Base-by-base conservation (phyloP, 169 alveolate genomes). In the Plasmodium inui region DNA sequence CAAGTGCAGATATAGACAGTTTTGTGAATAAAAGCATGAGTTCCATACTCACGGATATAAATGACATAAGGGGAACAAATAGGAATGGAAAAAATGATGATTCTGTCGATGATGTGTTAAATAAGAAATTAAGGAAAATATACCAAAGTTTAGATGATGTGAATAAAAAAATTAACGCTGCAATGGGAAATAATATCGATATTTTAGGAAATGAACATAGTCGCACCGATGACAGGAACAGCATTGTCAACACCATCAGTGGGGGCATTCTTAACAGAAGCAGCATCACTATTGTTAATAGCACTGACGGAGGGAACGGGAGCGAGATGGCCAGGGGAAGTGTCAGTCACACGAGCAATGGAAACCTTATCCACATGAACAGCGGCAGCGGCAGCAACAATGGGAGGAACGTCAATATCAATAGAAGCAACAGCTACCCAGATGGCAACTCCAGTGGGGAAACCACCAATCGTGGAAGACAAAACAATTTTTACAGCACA, bases 61-160 rank as follows among this genome's bases (percentile, higher is more conserved):
- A 73, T 53, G 39, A 85, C 39, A 32, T 50, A 50, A 46, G 55
- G 57, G 70, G 61, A 46, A 83, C 19, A 67, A 26, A 67, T 61
- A 67, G 28, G 19, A 46, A 14, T 9, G 61, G 61, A 32, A 32
- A 17, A 39, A 83, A 83, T 41, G 14, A 17, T 28, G 44, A 50
- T 19, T 50, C 19, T 85, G 19, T 22, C 53, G 82, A 46, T 61
- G 10, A 28, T 41, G 39, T 61, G 28, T 50, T 73, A 73, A 19
- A 50, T 76, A 76, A 30, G 53, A 85, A 73, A 85, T 50, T 85
- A 57, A 85, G 74, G 53, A 85, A 74, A 73, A 85, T 85, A 85
- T 50, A 85, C 55, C 74, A 53, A 73, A 46, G 55, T 30, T 73
- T 55, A 30, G 44, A 73, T 85, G 39, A 85, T 85, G 61, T 76